Conservation (phyloP, 495 filamentous ascomycete species). For the Penicillium cinerascens region DNA sequence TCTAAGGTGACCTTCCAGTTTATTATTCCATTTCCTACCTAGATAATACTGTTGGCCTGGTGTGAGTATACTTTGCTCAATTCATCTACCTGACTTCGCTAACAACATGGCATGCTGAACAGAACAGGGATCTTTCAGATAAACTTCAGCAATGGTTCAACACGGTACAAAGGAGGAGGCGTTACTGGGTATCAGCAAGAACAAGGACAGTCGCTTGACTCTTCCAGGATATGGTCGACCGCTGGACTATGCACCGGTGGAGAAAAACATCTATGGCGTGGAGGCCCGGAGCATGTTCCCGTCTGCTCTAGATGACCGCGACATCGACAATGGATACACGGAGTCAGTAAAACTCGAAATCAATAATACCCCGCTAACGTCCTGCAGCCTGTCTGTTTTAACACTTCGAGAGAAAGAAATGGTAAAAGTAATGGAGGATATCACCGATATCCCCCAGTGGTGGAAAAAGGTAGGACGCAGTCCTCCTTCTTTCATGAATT, state of each 20-base stretch:
- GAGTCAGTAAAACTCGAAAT: constrained; percentile 18
- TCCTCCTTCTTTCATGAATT: not conserved
- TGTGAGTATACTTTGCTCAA: not conserved
- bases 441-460: constrained; percentile 51
- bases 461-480: constrained; percentile 41
- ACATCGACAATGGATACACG: constrained; percentile 32
- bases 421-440: constrained; percentile 34
- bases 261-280: constrained; percentile 30
- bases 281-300: constrained; percentile 31
- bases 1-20: not conserved
- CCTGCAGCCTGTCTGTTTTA: constrained; percentile 26
- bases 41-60: not conserved
- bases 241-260: constrained; percentile 30
- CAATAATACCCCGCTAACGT: not conserved
- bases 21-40: not conserved
- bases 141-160: constrained; percentile 21
- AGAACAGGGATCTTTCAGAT: not conserved
- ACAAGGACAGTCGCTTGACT: constrained; percentile 13
- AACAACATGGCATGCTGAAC: not conserved
- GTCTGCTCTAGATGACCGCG: constrained; percentile 28
- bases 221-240: constrained; percentile 45
- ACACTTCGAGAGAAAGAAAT: constrained; percentile 41
- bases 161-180: constrained; percentile 5
- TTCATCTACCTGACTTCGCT: not conserved
- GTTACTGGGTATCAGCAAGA: constrained; percentile 1